Percentiles rank a stretch among this genome's conserved stretches.
phyloP scores from a whole-genome alignment of 345 rosid genomes.

The Microcos paniculata region DNA sequence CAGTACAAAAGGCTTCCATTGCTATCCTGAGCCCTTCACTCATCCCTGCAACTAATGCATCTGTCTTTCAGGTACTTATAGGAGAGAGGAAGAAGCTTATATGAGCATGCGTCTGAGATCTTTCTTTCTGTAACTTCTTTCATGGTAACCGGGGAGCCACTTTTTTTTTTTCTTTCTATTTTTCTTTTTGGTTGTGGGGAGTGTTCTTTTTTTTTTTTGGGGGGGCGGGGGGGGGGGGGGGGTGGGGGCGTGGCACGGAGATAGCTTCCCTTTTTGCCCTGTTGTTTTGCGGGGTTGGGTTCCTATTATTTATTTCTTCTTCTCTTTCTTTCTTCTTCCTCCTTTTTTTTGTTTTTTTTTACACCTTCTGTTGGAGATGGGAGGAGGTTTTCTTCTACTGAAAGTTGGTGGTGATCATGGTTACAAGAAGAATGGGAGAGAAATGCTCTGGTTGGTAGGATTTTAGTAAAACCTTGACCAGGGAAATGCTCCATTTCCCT shows the following conservation, averaged over 20 bases:
- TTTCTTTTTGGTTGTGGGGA: not conserved
- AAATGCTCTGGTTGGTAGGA: not conserved
- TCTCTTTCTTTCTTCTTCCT: not conserved
- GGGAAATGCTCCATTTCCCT: not conserved
- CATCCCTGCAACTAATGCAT: slow-evolving; percentile 53
- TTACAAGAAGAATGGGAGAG: not conserved
- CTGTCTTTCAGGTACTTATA: slow-evolving; percentile 64
- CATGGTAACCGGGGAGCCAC: not conserved
- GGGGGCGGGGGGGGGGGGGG: too few relatives aligned
- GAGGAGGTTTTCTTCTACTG: not conserved
- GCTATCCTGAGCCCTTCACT: slow-evolving; percentile 41
- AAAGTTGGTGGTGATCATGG: not conserved
- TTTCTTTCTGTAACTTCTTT: not conserved
- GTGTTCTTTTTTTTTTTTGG: not conserved
- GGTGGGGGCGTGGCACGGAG: too few relatives aligned
- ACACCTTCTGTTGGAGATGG: too few relatives aligned
- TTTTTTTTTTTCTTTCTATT: not conserved
- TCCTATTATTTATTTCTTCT: not conserved
- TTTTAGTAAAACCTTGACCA: not conserved
- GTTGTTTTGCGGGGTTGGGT: not conserved
- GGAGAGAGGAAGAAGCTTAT: not conserved
- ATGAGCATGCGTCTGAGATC: not conserved
- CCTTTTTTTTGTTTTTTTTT: too few relatives aligned
- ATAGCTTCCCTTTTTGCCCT: not conserved
- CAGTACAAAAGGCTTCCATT: slow-evolving; percentile 47